Conservation (phyloP, 352 stramenopile genomes). For the Blastocystis sp. region DNA sequence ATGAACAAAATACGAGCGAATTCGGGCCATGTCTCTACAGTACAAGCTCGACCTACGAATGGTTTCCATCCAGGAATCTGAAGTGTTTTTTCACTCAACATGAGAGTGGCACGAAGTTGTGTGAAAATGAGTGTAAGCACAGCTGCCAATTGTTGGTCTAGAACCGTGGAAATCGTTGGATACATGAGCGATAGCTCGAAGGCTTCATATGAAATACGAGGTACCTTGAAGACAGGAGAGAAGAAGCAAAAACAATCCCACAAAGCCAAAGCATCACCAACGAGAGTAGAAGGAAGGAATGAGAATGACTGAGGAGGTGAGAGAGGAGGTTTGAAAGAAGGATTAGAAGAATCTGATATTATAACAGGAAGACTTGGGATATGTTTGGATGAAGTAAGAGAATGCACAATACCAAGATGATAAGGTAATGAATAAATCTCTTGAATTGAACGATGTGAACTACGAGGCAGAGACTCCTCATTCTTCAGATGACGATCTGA, state of each 20-base stretch:
- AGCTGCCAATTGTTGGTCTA: not conserved
- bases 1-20: constrained; percentile 47
- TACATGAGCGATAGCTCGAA: not conserved
- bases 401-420: no score
- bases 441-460: not conserved
- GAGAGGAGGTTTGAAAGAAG: not conserved
- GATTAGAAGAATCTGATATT: not conserved
- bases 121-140: constrained; percentile 28
- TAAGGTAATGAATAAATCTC: not conserved
- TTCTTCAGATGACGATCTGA: not conserved
- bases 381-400: not conserved
- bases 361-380: not conserved
- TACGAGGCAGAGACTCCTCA: not conserved
- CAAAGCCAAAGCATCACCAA: not conserved
- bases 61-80: constrained; percentile 24
- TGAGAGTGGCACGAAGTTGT: constrained; percentile 18
- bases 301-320: not conserved
- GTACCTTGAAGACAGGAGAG: not conserved
- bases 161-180: not conserved
- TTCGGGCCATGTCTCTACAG: constrained; percentile 38
- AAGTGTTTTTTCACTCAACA: not conserved
- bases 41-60: not conserved
- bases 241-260: constrained; percentile 50
- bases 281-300: not conserved
- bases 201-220: not conserved